Base-by-base conservation (phyloP, 2,329 filamentous ascomycete genomes). In the Geosmithia flava region DNA sequence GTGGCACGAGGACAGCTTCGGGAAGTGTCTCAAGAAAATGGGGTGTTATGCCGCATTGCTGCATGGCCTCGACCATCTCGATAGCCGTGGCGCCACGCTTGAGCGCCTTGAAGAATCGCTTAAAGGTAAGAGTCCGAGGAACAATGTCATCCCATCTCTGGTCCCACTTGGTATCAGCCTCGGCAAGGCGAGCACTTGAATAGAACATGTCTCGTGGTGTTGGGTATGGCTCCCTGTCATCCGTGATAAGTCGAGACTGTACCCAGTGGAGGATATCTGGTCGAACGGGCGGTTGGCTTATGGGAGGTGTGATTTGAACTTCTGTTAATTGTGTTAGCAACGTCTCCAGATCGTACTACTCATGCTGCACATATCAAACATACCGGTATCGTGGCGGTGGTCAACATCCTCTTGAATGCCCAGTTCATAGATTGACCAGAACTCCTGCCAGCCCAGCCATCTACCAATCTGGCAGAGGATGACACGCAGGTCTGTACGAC, bases 1-100 rank as follows among this genome's bases (percentile, higher is more conserved):
- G 70, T 0, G 87, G 85, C 2, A 83, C 78, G 48, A 86, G 76
- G n/a, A 96, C 73, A 23, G 87, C 81, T 62, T 95, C 88, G 2
- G 93, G 91, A 1, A 97, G 69, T 1, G 86, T 89, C 53, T 95
- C 87, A 16, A 97, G 74, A 45, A 90, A 68, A 20, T 75, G 70
- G 10, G 67, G 64, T 7, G 75, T 81, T 44, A 95, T 78, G 0
- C 83, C 82, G 51, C 82, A 82, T 42, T 78, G 70, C 50, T 83
- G 74, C 67, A 96, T 82, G 20, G 83, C 72, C 58, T 93, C 83
- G 2, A 94, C 83, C 53, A 85, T 78, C 53, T 83, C 76, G 5
- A 76, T 68, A 27, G 74, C 71, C 13, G 72, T 72, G 47, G 69
- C 72, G 15, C 70, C 68, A 8, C 69, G 63, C 16, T 67, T 70